These are phyloP conservation scores for Leptographium wingfieldii DNA, from an alignment of 2,329 filamentous ascomycete species.

Conservation along the genomic window DNA sequence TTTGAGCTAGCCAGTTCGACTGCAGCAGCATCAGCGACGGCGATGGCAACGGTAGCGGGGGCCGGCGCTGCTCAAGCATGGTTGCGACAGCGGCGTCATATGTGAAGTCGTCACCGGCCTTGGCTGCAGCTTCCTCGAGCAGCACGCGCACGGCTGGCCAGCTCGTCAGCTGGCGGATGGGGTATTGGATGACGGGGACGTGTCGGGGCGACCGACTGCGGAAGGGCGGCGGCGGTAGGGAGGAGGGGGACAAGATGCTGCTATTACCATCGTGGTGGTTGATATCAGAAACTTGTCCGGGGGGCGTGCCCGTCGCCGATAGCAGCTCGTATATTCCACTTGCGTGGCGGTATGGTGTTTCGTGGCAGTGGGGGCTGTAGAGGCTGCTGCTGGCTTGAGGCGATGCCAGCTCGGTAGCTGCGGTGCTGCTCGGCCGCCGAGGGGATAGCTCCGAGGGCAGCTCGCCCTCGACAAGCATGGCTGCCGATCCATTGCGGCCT, in stretches of 20 bases:
- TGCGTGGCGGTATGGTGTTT: conserved; percentile 21
- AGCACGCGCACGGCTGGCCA: conserved; percentile 11
- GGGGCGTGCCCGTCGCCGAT: not conserved
- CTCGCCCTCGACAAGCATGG: not conserved
- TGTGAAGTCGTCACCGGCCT: not conserved
- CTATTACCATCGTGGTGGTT: not conserved
- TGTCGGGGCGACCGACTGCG: conserved; percentile 1
- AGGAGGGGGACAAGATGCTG: not conserved
- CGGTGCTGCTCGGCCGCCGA: conserved; percentile 1
- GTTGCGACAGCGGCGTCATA: conserved; percentile 19
- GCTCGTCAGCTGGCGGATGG: conserved; percentile 10
- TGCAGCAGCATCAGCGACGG: conserved; percentile 18
- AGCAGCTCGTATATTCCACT: conserved; percentile 17
- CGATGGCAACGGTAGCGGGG: conserved; percentile 23
- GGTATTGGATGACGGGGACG: conserved; percentile 12
- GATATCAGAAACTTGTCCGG: not conserved
- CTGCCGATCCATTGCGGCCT: not conserved
- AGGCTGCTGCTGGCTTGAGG: not conserved
- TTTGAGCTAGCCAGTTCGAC: conserved; percentile 29
- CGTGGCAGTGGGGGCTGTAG: not conserved
- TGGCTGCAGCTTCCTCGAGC: conserved; percentile 2
- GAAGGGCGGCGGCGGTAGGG: not conserved
- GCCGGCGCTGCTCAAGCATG: conserved; percentile 32
- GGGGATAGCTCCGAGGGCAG: not conserved
- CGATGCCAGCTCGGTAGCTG: conserved; percentile 1